Evolutionary conservation across 164 flowering plant genomes (phyloP).

Genomic region (Malania oleifera): DNA sequence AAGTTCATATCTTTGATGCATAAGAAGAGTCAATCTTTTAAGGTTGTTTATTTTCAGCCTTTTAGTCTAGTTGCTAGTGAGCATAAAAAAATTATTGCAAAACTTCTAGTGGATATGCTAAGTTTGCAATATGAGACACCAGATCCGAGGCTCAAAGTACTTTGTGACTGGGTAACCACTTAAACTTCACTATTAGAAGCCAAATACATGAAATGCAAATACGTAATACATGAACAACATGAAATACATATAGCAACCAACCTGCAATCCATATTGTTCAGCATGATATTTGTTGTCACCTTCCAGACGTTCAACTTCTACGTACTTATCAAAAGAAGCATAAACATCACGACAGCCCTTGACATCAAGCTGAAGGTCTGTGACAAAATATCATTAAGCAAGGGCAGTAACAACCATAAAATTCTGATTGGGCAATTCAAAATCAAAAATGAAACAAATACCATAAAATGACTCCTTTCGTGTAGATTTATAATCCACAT

Average conservation of each 20-base stretch:
- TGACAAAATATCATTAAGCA: constrained; percentile 1
- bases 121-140: no score
- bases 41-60: no score
- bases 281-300: constrained; percentile 74
- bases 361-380: constrained; percentile 71
- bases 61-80: no score
- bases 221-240: no score
- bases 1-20: no score
- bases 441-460: constrained; percentile 13
- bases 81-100: no score
- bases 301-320: constrained; percentile 66
- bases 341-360: constrained; percentile 74
- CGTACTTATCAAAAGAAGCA: constrained; percentile 75
- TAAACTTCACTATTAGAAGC: background rate
- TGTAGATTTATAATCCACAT: constrained; percentile 67
- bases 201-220: background rate
- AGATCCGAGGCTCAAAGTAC: no score
- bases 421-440: background rate
- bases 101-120: no score
- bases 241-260: constrained; percentile 14
- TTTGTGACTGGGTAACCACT: no score
- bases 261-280: constrained; percentile 66
- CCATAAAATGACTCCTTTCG: constrained; percentile 69
- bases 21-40: no score
- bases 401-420: constrained; percentile 8